These are phyloP conservation scores for Pharnaceum exiguum DNA, from an alignment of 148 eudicot genomes.

Conservation along the genomic window DNA sequence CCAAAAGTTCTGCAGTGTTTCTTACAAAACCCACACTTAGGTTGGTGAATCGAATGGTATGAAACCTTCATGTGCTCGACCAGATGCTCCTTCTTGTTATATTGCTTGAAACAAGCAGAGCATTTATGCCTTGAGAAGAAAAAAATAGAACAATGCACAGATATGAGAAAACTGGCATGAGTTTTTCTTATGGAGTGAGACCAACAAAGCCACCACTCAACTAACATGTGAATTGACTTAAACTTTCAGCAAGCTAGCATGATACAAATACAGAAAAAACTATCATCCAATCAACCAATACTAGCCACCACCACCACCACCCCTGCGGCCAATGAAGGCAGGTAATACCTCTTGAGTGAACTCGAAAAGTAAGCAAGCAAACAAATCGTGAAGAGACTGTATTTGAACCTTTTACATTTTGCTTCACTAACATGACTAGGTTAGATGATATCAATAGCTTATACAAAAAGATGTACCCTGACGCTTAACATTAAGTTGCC, in stretches of 20 bases:
- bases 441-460: no score
- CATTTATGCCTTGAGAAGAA: conserved; percentile 52
- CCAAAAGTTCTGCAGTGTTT: conserved; percentile 74
- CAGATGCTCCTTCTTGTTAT: conserved; percentile 71
- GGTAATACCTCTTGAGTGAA: no score
- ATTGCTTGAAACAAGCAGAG: conserved; percentile 73
- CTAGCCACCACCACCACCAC: no score
- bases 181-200: background rate
- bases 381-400: no score
- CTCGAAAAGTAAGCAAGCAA: no score
- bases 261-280: background rate
- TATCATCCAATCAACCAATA: no score
- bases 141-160: background rate
- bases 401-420: no score
- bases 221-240: background rate
- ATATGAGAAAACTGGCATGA: background rate
- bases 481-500: no score
- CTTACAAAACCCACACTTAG: conserved; percentile 64
- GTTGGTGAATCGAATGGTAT: conserved; percentile 67
- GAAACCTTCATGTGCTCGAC: conserved; percentile 70
- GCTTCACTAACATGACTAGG: no score
- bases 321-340: no score
- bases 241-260: background rate
- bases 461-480: no score
- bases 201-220: background rate